A percentile compares a stretch with the other conserved stretches of the same genome.
These are phyloP conservation scores for Magnusiomyces paraingens DNA, from an alignment of 1,139 yeast genomes.

Conservation along the genomic window DNA sequence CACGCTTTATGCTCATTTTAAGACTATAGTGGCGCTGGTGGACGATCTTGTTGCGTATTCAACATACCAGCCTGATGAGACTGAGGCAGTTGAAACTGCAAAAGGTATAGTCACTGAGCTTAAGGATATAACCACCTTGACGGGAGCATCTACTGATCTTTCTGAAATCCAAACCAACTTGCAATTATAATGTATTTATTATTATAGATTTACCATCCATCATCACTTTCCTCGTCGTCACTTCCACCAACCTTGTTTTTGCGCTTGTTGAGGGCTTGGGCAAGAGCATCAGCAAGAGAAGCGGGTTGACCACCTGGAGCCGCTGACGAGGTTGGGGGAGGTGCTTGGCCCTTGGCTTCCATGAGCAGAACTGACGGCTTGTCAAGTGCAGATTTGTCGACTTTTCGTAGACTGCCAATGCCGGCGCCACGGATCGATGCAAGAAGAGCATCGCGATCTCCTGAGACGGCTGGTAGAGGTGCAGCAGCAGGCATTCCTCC, in stretches of 20 bases:
- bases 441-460: constrained; percentile 72
- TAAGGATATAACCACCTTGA: too few relatives aligned
- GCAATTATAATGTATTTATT: too few relatives aligned
- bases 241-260: constrained; percentile 77
- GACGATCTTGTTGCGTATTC: too few relatives aligned
- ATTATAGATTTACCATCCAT: constrained; percentile 4
- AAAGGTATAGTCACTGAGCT: too few relatives aligned
- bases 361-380: constrained; percentile 65
- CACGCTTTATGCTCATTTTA: too few relatives aligned
- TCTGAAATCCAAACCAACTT: too few relatives aligned
- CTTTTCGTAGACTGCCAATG: constrained; percentile 37
- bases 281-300: constrained; percentile 76
- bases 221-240: constrained; percentile 81
- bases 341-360: constrained; percentile 61
- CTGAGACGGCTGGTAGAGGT: constrained; percentile 42
- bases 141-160: too few relatives aligned
- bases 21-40: too few relatives aligned
- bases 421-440: constrained; percentile 84
- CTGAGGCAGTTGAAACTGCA: too few relatives aligned
- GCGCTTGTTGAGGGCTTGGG: constrained; percentile 76
- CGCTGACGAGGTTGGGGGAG: constrained; percentile 27
- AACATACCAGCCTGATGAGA: too few relatives aligned
- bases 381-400: constrained; percentile 79
- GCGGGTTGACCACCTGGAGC: constrained; percentile 45
- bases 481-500: constrained; percentile 32